phyloP scores from a whole-genome alignment of 2,329 filamentous ascomycete species.

The Diaporthe batatas region DNA sequence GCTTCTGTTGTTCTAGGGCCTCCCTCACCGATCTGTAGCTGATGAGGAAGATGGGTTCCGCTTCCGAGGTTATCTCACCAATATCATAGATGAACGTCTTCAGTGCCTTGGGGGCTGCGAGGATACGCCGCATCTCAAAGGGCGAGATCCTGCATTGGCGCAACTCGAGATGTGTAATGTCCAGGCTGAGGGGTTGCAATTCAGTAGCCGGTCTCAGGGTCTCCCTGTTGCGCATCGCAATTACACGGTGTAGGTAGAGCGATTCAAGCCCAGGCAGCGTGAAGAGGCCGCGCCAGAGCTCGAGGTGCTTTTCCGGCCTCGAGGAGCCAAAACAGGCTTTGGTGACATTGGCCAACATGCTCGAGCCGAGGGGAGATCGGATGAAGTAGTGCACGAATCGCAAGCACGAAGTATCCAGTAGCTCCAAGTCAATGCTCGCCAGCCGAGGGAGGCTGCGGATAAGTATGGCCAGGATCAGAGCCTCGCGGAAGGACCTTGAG shows the following conservation, averaged over 20 bases:
- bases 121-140: slow-evolving; percentile 21
- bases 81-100: slow-evolving; percentile 31
- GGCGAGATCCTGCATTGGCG: slow-evolving; percentile 34
- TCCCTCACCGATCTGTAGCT: slow-evolving; percentile 29
- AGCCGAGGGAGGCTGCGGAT: slow-evolving; percentile 16
- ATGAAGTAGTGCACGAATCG: slow-evolving; percentile 26
- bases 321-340: slow-evolving; percentile 31
- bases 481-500: slow-evolving; percentile 19
- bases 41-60: slow-evolving; percentile 22
- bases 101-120: slow-evolving; percentile 25
- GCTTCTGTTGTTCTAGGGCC: slow-evolving; percentile 22
- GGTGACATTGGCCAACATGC: slow-evolving; percentile 21
- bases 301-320: slow-evolving; percentile 27
- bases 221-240: slow-evolving; percentile 24
- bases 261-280: slow-evolving; percentile 16
- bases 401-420: slow-evolving; percentile 14
- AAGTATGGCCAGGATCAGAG: slow-evolving; percentile 8
- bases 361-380: neutral
- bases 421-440: slow-evolving; percentile 23
- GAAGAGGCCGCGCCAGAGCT: slow-evolving; percentile 34
- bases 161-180: slow-evolving; percentile 29
- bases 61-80: slow-evolving; percentile 17
- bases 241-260: slow-evolving; percentile 23
- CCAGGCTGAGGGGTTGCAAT: slow-evolving; percentile 5
- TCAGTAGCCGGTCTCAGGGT: neutral